Conservation (phyloP, 176 grass and related monocot genomes). For the Phoenix dactylifera region DNA sequence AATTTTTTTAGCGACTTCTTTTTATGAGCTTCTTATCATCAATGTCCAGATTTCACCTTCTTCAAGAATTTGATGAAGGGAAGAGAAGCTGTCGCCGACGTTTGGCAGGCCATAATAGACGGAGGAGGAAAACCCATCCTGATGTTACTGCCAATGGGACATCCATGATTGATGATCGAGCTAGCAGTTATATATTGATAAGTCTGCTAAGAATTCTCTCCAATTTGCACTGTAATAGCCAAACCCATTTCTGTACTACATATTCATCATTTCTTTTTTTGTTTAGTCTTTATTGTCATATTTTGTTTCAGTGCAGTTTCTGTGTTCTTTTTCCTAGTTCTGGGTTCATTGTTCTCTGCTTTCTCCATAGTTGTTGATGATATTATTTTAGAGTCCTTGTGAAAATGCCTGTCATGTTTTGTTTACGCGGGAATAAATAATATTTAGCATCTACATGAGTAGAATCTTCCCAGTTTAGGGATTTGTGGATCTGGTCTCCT, state of each 20-base stretch:
- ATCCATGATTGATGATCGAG: slow-evolving; percentile 50
- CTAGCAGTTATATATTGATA: slow-evolving; percentile 66
- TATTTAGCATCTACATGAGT: too few species aligned
- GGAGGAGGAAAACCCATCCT: slow-evolving; percentile 74
- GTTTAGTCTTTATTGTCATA: too few species aligned
- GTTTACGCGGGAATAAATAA: too few species aligned
- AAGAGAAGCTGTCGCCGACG: slow-evolving; percentile 94
- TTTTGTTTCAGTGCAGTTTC: too few species aligned
- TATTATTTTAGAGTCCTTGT: too few species aligned
- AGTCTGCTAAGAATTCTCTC: slow-evolving; percentile 77
- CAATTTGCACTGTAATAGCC: slow-evolving; percentile 59
- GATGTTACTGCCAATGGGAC: slow-evolving; percentile 36
- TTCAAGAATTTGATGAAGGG: slow-evolving; percentile 97
- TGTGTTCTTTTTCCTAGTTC: too few species aligned
- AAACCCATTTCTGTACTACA: background rate
- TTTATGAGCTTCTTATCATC: background rate
- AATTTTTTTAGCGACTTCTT: slow-evolving; percentile 1
- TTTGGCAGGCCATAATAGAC: slow-evolving; percentile 85
- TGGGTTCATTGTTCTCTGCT: too few species aligned
- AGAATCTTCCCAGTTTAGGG: too few species aligned
- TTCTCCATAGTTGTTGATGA: too few species aligned
- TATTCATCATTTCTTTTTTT: too few species aligned
- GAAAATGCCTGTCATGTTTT: too few species aligned
- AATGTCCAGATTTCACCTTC: slow-evolving; percentile 72
- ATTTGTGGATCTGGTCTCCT: too few species aligned